A percentile compares a stretch with the other conserved stretches of the same genome.
These are phyloP conservation scores for Triangularia verruculosa DNA, from an alignment of 2,329 filamentous ascomycete species.

Conservation along the genomic window DNA sequence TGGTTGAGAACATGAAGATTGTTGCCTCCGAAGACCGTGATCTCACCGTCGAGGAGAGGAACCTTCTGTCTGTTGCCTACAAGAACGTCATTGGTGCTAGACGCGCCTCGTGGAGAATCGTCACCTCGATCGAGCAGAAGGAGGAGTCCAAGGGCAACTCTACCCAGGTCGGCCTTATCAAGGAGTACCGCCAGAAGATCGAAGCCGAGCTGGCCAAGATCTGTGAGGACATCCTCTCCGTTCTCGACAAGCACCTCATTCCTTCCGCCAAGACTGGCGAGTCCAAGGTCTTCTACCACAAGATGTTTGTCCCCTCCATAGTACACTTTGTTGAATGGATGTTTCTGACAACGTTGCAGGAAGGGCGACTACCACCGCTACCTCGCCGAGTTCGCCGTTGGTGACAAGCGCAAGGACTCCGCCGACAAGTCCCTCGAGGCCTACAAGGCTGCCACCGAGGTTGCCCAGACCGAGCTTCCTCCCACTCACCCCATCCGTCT, in stretches of 20 bases:
- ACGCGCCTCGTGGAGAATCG: slow-evolving; percentile 97
- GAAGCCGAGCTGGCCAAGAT: slow-evolving; percentile 96
- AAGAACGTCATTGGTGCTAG: slow-evolving; percentile 98
- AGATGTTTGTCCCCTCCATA: slow-evolving; percentile 73
- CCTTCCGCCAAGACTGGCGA: slow-evolving; percentile 94
- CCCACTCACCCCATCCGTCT: slow-evolving; percentile 98
- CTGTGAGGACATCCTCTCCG: slow-evolving; percentile 95
- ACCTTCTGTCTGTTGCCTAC: slow-evolving; percentile 96
- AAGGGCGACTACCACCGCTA: slow-evolving; percentile 98
- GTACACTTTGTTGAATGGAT: background rate
- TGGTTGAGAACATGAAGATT: slow-evolving; percentile 99
- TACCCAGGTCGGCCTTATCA: slow-evolving; percentile 90
- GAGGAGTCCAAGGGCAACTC: slow-evolving; percentile 98
- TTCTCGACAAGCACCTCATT: slow-evolving; percentile 89
- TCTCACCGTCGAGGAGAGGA: slow-evolving; percentile 90
- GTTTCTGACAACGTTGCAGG: slow-evolving; percentile 48
- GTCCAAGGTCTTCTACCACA: slow-evolving; percentile 99
- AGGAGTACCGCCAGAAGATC: slow-evolving; percentile 97
- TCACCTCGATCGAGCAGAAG: slow-evolving; percentile 98
- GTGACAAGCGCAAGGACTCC: slow-evolving; percentile 87
- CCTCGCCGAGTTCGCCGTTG: slow-evolving; percentile 87
- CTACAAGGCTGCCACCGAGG: slow-evolving; percentile 99
- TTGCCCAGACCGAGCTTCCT: slow-evolving; percentile 95
- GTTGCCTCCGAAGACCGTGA: slow-evolving; percentile 85
- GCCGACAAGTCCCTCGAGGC: slow-evolving; percentile 87